phyloP scores from a whole-genome alignment of 1,284 basidiomycete genomes.

The Salmacisia buchloeana region DNA sequence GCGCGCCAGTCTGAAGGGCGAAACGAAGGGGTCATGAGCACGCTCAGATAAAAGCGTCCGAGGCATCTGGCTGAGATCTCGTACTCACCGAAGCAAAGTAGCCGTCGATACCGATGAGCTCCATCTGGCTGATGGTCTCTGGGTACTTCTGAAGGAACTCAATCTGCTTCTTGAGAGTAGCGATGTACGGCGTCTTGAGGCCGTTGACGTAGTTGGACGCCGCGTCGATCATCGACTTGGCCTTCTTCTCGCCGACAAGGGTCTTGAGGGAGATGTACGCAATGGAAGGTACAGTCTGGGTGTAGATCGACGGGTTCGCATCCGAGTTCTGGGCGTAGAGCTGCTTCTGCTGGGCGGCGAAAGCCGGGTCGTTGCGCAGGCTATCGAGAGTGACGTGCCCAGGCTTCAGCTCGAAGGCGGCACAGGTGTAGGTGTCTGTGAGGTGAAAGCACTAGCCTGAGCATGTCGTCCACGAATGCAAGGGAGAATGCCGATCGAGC shows the following conservation, averaged over 20 bases:
- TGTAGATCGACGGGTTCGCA: conserved; percentile 28
- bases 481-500: too few species aligned
- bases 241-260: conserved; percentile 28
- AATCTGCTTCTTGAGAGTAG: conserved; percentile 36
- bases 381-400: conserved; percentile 35
- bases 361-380: conserved; percentile 34
- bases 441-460: not conserved
- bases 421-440: conserved; percentile 40
- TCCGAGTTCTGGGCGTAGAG: conserved; percentile 28
- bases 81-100: conserved; percentile 31
- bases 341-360: conserved; percentile 30
- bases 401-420: conserved; percentile 36
- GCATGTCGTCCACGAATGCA: conserved; percentile 15
- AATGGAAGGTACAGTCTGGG: conserved; percentile 40
- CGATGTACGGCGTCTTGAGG: conserved; percentile 24
- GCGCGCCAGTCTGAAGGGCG: conserved; percentile 18
- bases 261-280: conserved; percentile 39
- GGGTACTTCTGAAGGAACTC: conserved; percentile 34
- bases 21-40: not conserved
- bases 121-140: conserved; percentile 38
- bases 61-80: not conserved
- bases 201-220: conserved; percentile 30
- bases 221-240: conserved; percentile 22
- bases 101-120: conserved; percentile 42
- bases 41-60: not conserved